Percentiles rank a stretch among this genome's conserved stretches.
phyloP scores from a whole-genome alignment of 2,329 filamentous ascomycete genomes.

The Tolypocladium ovalisporum region DNA sequence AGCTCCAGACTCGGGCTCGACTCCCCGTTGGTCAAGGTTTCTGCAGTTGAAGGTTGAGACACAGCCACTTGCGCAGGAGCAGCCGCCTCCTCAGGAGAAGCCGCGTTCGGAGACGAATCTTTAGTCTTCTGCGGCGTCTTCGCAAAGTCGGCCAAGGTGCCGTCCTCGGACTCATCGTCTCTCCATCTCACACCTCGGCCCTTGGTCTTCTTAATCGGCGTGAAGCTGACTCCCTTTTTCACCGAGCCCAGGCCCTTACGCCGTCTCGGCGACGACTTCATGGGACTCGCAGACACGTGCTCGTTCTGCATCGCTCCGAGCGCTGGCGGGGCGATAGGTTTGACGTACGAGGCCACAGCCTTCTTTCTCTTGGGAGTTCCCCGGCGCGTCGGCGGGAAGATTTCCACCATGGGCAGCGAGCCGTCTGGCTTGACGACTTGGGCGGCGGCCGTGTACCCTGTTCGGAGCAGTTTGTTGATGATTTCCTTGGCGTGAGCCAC shows the following conservation, averaged over 20 bases:
- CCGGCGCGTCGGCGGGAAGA: slow-evolving; percentile 57
- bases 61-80: not conserved
- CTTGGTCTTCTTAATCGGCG: slow-evolving; percentile 65
- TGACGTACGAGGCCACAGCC: slow-evolving; percentile 27
- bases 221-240: slow-evolving; percentile 68
- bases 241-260: slow-evolving; percentile 50
- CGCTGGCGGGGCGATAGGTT: slow-evolving; percentile 32
- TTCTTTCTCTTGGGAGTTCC: slow-evolving; percentile 72
- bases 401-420: slow-evolving; percentile 46
- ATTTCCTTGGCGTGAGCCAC: slow-evolving; percentile 68
- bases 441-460: slow-evolving; percentile 61
- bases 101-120: slow-evolving; percentile 10
- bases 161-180: slow-evolving; percentile 76
- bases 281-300: slow-evolving; percentile 33
- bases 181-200: slow-evolving; percentile 85
- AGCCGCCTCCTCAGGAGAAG: not conserved
- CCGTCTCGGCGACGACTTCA: slow-evolving; percentile 70
- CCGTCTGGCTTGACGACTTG: slow-evolving; percentile 90
- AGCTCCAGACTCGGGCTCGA: slow-evolving; percentile 49
- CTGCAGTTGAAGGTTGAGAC: slow-evolving; percentile 10
- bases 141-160: slow-evolving; percentile 79
- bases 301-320: slow-evolving; percentile 24
- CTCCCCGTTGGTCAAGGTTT: slow-evolving; percentile 29
- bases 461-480: slow-evolving; percentile 66
- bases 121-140: slow-evolving; percentile 68